phyloP scores from a whole-genome alignment of 768 basidiomycete species.

The Tulasnella sp. region DNA sequence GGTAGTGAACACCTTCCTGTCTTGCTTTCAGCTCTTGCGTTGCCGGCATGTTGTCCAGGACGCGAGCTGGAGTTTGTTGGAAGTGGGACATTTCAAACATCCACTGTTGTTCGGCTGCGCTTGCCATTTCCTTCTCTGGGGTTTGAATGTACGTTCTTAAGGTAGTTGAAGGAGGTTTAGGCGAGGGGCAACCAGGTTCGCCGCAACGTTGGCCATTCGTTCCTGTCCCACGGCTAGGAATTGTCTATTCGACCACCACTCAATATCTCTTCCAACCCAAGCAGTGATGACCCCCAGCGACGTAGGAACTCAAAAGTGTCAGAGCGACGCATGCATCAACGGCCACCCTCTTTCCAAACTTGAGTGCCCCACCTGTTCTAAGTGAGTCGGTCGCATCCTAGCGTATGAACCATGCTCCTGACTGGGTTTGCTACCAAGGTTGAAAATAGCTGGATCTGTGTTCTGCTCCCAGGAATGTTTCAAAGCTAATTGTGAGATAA shows the following conservation, averaged over 20 bases:
- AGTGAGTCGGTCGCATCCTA: slow-evolving; percentile 51
- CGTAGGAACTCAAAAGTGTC: slow-evolving; percentile 1
- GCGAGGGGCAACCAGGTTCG: neutral
- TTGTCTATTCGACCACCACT: neutral
- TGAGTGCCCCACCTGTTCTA: slow-evolving; percentile 92
- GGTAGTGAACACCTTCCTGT: slow-evolving; percentile 77
- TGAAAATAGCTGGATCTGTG: slow-evolving; percentile 78
- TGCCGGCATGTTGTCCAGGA: slow-evolving; percentile 45
- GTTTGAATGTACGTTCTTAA: neutral
- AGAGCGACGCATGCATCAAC: slow-evolving; percentile 37
- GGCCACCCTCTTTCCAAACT: slow-evolving; percentile 81
- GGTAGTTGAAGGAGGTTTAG: neutral
- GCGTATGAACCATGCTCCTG: slow-evolving; percentile 17
- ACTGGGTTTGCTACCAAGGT: slow-evolving; percentile 42
- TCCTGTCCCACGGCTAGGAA: slow-evolving; percentile 5
- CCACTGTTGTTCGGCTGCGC: slow-evolving; percentile 53
- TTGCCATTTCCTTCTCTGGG: neutral
- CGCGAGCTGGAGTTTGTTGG: slow-evolving; percentile 54
- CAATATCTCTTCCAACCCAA: neutral
- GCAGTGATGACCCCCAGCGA: neutral
- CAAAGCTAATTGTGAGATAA: slow-evolving; percentile 79
- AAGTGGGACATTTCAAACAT: slow-evolving; percentile 62
- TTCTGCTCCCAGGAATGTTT: slow-evolving; percentile 97
- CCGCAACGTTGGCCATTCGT: neutral
- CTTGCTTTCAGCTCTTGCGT: slow-evolving; percentile 74